Percentiles rank a stretch among this genome's conserved stretches.
Evolutionary conservation across 139 green algal species (phyloP).

Genomic region (Chlamydomonas applanata): DNA sequence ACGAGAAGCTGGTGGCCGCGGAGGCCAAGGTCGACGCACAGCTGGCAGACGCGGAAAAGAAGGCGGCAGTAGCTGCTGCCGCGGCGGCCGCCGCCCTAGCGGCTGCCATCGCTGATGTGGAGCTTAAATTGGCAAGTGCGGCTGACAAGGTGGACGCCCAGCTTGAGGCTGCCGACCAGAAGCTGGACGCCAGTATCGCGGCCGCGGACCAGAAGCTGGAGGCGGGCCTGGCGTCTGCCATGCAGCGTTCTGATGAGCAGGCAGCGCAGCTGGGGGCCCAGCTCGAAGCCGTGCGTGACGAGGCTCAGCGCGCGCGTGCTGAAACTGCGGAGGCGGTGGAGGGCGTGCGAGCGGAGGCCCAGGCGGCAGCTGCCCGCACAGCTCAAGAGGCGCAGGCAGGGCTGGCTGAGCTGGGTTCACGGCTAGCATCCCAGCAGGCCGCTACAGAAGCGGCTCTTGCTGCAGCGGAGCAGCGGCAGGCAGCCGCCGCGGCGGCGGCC

Average conservation of each 20-base stretch:
- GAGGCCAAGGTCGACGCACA: background rate
- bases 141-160: constrained; percentile 1
- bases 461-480: too few species aligned
- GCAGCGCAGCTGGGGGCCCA: too few species aligned
- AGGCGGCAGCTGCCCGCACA: background rate
- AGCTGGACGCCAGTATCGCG: background rate
- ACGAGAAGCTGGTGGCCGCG: background rate
- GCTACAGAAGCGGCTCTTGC: background rate
- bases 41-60: background rate
- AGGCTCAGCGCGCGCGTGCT: too few species aligned
- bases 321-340: too few species aligned
- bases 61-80: background rate
- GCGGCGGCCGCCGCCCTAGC: background rate
- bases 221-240: too few species aligned
- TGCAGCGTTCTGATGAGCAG: too few species aligned
- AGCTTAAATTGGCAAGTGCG: background rate
- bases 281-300: too few species aligned
- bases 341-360: too few species aligned
- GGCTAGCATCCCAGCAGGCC: background rate
- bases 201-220: background rate
- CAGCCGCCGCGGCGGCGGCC: too few species aligned
- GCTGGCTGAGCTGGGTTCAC: too few species aligned
- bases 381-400: background rate
- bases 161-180: background rate
- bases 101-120: background rate